Conservation (phyloP, 306 rosid species). For the Cucumis melo region DNA sequence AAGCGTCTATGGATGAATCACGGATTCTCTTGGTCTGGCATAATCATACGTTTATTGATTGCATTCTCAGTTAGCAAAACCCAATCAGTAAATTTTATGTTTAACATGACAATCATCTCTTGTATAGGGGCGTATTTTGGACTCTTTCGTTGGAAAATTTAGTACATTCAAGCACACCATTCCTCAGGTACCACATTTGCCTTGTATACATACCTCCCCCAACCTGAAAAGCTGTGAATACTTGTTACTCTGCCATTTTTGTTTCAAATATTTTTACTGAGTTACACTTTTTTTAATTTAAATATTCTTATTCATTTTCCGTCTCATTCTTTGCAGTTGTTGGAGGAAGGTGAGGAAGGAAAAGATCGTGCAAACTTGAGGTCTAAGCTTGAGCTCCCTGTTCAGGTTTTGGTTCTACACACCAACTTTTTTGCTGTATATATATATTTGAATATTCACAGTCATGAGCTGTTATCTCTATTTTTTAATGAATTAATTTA, state of each 20-base stretch:
- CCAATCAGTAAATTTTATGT: slow-evolving; percentile 3
- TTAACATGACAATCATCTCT: slow-evolving; percentile 12
- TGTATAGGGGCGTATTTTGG: slow-evolving; percentile 84
- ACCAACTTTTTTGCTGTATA: not conserved
- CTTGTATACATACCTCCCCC: not conserved
- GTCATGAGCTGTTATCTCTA: not conserved
- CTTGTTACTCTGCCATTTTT: not conserved
- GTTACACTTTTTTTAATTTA: not conserved
- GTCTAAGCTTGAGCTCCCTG: slow-evolving; percentile 98
- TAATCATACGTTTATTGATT: slow-evolving; percentile 4
- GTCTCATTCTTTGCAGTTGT: slow-evolving; percentile 34
- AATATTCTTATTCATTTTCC: slow-evolving; percentile 10
- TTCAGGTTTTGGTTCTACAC: slow-evolving; percentile 62
- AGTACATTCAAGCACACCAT: slow-evolving; percentile 90
- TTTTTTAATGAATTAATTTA: not conserved
- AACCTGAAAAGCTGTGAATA: not conserved
- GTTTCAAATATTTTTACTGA: slow-evolving; percentile 11
- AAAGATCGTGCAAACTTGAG: slow-evolving; percentile 76
- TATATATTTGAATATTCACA: not conserved
- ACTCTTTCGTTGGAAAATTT: slow-evolving; percentile 95
- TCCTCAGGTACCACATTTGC: slow-evolving; percentile 59
- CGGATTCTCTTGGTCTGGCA: slow-evolving; percentile 74
- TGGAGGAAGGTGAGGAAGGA: slow-evolving; percentile 98
- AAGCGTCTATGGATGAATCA: slow-evolving; percentile 91
- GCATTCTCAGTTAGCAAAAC: not conserved